Base-by-base conservation (phyloP, 2,329 filamentous ascomycete genomes). In the Tolypocladium ovalisporum region DNA sequence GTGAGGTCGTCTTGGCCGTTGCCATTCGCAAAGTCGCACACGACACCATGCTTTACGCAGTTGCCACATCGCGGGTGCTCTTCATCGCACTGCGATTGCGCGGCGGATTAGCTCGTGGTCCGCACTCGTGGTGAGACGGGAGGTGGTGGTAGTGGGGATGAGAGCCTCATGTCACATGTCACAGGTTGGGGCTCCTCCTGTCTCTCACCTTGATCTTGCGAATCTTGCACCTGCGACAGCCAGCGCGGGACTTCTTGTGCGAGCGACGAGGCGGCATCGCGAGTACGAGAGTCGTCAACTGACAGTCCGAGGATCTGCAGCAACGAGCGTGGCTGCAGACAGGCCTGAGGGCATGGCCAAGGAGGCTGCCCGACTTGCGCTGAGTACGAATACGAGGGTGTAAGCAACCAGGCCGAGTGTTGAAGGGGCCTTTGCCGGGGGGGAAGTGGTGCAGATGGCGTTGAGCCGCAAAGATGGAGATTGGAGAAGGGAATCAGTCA, bases 201-300 rank as follows among this genome's bases (percentile, higher is more conserved):
- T n/a, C 12, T 22, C 66, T 54, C 71, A 85, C 84, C 81, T 88
- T 88, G 67, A 88, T 86, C 70, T 88, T 88, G 60, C 85, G 76
- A 57, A 76, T 75, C 72, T 88, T 88, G 71, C 85, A 88, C 58
- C 82, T 75, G 60, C 79, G 77, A 64, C 85, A 88, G 52, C 85
- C 85, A 55, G 84, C 80, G 62, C 85, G 79, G 57, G 83, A 87
- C 73, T 87, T 88, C 67, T 86, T 88, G 70, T 88, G 85, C 47
- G 84, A 85, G 67, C 84, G 77, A 65, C 84, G 76, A 35, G 84
- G 84, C 60, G 84, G 82, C 83, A 86, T 86, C 52, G 60, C 69
- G 54, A 59, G 53, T 57, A 62, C 58, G 65, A 59, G 61, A 57
- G 59, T 62, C 60, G 61, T 63, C 63, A 63, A 61, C 61, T 58